These are phyloP conservation scores for Komagataella phaffii DNA, from an alignment of 805 yeast species.

Conservation along the genomic window DNA sequence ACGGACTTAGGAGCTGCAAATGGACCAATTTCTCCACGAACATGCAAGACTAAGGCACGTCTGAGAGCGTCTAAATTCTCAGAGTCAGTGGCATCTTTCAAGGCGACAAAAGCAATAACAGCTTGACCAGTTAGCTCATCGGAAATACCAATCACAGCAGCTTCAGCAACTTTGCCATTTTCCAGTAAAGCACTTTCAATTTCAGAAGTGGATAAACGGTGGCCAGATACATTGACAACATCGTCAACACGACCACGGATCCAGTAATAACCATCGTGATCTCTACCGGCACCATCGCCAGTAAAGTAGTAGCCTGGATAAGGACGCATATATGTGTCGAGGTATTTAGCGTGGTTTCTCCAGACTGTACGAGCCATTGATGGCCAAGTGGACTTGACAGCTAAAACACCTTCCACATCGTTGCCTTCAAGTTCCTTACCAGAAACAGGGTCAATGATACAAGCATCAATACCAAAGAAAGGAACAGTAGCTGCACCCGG, in stretches of 20 bases:
- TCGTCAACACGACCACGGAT: constrained; percentile 98
- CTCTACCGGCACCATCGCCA: constrained; percentile 98
- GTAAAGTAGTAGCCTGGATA: constrained; percentile 92
- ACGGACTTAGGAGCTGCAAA: constrained; percentile 90
- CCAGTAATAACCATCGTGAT: constrained; percentile 94
- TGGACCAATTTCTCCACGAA: constrained; percentile 84
- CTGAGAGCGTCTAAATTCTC: constrained; percentile 43
- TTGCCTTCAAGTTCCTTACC: constrained; percentile 78
- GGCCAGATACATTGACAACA: constrained; percentile 96
- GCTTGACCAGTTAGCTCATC: constrained; percentile 98
- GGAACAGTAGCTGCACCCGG: constrained; percentile 97
- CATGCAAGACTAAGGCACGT: constrained; percentile 72
- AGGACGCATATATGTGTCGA: constrained; percentile 87
- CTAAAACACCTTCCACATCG: constrained; percentile 94
- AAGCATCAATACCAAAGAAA: constrained; percentile 88
- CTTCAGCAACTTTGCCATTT: constrained; percentile 72
- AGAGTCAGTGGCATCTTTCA: constrained; percentile 38
- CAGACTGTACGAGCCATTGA: constrained; percentile 96
- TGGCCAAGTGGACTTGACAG: constrained; percentile 88
- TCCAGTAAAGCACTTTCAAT: constrained; percentile 85
- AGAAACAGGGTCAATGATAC: constrained; percentile 82
- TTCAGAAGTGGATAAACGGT: constrained; percentile 96
- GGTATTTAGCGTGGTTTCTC: constrained; percentile 73
- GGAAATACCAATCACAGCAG: constrained; percentile 92
- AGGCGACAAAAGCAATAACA: constrained; percentile 84